phyloP scores from a whole-genome alignment of 306 rosid genomes.

The Castanospermum australe region DNA sequence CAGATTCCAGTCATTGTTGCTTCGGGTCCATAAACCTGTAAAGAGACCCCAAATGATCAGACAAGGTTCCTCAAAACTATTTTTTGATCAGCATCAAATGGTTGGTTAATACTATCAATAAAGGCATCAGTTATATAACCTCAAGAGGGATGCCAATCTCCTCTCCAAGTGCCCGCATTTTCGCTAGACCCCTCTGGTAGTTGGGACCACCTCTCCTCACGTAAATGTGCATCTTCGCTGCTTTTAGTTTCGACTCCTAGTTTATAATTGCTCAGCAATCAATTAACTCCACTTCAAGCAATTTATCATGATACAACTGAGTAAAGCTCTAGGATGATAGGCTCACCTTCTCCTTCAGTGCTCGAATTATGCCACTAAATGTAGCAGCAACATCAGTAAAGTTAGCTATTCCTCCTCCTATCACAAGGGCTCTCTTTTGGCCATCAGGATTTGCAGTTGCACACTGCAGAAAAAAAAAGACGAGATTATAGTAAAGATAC shows the following conservation, averaged over 20 bases:
- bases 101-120: constrained; percentile 1
- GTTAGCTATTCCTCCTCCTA: constrained; percentile 98
- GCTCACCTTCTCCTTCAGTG: constrained; percentile 87
- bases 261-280: constrained; percentile 24
- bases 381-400: constrained; percentile 97
- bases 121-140: constrained; percentile 40
- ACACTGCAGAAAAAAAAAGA: constrained; percentile 55
- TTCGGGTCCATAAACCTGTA: constrained; percentile 95
- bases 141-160: constrained; percentile 91
- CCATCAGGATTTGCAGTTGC: constrained; percentile 93
- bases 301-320: neutral
- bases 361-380: constrained; percentile 90
- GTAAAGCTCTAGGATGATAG: neutral
- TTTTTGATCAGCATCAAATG: neutral
- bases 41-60: constrained; percentile 4
- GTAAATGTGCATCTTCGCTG: constrained; percentile 77
- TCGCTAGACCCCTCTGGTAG: constrained; percentile 91
- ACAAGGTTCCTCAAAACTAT: neutral
- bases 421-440: constrained; percentile 83
- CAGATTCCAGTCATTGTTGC: constrained; percentile 98
- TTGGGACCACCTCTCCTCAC: constrained; percentile 99
- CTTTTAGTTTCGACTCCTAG: constrained; percentile 88
- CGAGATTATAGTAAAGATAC: constrained; percentile 23
- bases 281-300: constrained; percentile 10
- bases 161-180: constrained; percentile 86